These are phyloP conservation scores for Rhazya stricta DNA, from an alignment of 257 asterid species.

Conservation along the genomic window DNA sequence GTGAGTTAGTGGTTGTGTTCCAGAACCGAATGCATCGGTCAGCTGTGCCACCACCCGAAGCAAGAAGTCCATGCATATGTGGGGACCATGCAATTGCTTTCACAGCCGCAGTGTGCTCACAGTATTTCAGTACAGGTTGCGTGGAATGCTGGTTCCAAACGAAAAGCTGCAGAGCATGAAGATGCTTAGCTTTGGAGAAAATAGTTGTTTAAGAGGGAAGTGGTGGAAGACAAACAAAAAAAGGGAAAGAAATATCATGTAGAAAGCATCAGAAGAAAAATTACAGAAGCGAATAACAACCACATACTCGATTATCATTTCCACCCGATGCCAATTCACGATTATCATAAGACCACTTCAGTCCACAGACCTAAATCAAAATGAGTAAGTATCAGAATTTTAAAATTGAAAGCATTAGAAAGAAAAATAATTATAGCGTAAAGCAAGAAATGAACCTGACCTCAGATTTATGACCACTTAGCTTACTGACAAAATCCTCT, in stretches of 20 bases:
- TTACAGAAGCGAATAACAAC: slow-evolving; percentile 9
- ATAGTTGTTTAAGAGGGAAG: not conserved
- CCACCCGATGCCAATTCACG: slow-evolving; percentile 98
- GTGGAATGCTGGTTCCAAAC: slow-evolving; percentile 93
- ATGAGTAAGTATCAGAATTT: slow-evolving; percentile 9
- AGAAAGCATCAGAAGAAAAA: slow-evolving; percentile 12
- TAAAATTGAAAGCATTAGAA: not conserved
- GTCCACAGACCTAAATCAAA: slow-evolving; percentile 77
- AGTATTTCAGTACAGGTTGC: slow-evolving; percentile 76
- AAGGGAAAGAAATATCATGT: not conserved
- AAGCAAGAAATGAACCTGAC: slow-evolving; percentile 33
- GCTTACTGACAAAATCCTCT: slow-evolving; percentile 72
- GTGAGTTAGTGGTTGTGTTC: slow-evolving; percentile 86
- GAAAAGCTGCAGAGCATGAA: slow-evolving; percentile 48
- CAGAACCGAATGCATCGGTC: slow-evolving; percentile 95
- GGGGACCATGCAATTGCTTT: slow-evolving; percentile 99
- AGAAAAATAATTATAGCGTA: not conserved
- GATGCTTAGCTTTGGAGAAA: slow-evolving; percentile 2
- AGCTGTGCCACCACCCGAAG: slow-evolving; percentile 99
- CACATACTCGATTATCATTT: slow-evolving; percentile 81
- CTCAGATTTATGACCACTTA: slow-evolving; percentile 95
- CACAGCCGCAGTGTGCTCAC: slow-evolving; percentile 98
- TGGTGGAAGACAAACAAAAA: not conserved
- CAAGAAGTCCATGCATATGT: slow-evolving; percentile 95
- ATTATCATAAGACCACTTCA: slow-evolving; percentile 95